A percentile compares a stretch with the other conserved stretches of the same genome.
These are phyloP conservation scores for Chrysoporthe austroafricana DNA, from an alignment of 2,329 filamentous ascomycete genomes.

Conservation along the genomic window DNA sequence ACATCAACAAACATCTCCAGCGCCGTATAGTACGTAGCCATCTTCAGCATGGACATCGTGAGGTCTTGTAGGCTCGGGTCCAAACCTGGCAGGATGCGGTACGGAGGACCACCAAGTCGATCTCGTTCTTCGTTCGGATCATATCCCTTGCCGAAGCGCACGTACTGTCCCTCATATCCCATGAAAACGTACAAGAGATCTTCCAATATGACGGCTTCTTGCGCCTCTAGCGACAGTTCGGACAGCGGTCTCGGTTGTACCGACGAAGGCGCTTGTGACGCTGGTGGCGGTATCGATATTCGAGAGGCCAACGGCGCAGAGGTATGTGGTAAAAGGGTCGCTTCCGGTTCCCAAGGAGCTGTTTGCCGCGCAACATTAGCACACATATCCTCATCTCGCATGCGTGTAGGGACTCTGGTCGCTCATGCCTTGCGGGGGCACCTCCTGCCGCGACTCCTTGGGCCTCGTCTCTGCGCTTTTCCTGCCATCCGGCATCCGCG, in stretches of 20 bases:
- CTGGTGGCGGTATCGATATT: slow-evolving; percentile 65
- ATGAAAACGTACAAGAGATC: slow-evolving; percentile 95
- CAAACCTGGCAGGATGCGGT: slow-evolving; percentile 78
- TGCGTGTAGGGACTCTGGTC: slow-evolving; percentile 6
- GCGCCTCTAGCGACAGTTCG: slow-evolving; percentile 75
- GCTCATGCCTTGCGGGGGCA: slow-evolving; percentile 52
- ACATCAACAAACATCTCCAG: slow-evolving; percentile 93
- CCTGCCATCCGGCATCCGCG: slow-evolving; percentile 40
- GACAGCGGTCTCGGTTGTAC: slow-evolving; percentile 70
- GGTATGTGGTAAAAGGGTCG: slow-evolving; percentile 69
- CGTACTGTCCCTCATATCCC: slow-evolving; percentile 98
- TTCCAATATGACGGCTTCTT: slow-evolving; percentile 86
- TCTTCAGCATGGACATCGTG: slow-evolving; percentile 85
- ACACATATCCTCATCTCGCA: slow-evolving; percentile 7
- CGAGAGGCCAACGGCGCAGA: slow-evolving; percentile 71
- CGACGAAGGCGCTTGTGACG: slow-evolving; percentile 70
- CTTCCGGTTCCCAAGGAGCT: slow-evolving; percentile 78
- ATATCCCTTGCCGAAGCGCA: slow-evolving; percentile 82
- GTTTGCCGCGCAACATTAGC: slow-evolving; percentile 35
- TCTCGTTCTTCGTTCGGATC: slow-evolving; percentile 86
- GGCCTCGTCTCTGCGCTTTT: slow-evolving; percentile 50
- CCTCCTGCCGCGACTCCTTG: slow-evolving; percentile 52
- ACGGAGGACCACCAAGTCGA: slow-evolving; percentile 79
- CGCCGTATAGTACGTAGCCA: slow-evolving; percentile 91
- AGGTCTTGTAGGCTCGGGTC: slow-evolving; percentile 92